Base-by-base conservation (phyloP, 257 asterid genomes). In the Ocimum tenuiflorum region DNA sequence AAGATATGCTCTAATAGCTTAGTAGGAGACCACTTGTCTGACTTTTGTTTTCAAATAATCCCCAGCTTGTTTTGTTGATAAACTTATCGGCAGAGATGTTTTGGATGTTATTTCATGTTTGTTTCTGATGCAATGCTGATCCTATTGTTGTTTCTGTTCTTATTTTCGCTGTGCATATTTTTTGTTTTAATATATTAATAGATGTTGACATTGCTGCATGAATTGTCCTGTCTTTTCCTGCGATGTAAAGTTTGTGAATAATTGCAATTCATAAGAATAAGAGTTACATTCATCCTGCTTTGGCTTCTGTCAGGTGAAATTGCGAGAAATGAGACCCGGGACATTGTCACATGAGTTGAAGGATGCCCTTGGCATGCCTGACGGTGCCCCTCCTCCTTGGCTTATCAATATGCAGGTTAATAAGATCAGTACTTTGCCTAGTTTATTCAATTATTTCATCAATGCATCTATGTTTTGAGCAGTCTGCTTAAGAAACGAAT, bases 351-450 rank as follows among this genome's bases (percentile, higher is more conserved):
- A 86, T 0, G 97, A 94, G 58, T 80, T 94, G 27, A 88, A 89
- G 74, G 99, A 94, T 71, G 90, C 96, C 47, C 97, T 94, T 63
- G 96, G 99, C 70, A 94, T 94, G 97, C 91, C 97, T 9, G 95
- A 94, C 63, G 95, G 96, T 5, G 86, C 99, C 72, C 99, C 99
- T 63, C 99, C 97, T 70, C 99, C 99, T 60, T 94, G 97, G 99
- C 91, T 94, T 22, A 81, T 90, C 68, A 89, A 94, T 72, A 94
- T 94, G 99, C 99, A 94, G 97, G 99, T 88, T 68, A 66, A 41
- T 45, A 19, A 48, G 33, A 31, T 56, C 23, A 18, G 15, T 15
- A n/a, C 70, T 68, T 42, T 55, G 57, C 35, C 59, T 55, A 18
- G 12, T 52, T 42, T 7, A 43, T 45, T 48, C 27, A 3, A 72